Evolutionary conservation across 208 protist species (phyloP).

Genomic region (Leptomonas seymouri): DNA sequence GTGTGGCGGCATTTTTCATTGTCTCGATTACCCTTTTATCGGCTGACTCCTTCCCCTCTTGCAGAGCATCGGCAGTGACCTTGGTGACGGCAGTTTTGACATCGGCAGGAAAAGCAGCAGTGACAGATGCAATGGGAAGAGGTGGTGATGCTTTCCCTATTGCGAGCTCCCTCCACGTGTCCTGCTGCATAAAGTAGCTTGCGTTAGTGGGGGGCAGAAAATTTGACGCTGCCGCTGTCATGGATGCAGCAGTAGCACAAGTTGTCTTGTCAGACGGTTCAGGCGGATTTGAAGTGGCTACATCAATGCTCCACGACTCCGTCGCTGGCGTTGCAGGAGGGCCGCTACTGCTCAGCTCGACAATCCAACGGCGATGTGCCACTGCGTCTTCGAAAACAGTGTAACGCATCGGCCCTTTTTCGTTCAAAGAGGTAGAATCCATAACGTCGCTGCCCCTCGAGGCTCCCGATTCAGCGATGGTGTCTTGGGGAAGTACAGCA

Average conservation of each 20-base stretch:
- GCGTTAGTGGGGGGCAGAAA: neutral
- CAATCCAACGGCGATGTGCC: conserved; percentile 13
- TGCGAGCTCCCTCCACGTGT: conserved; percentile 20
- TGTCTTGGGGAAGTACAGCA: neutral
- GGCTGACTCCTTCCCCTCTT: too few species aligned
- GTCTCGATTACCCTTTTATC: too few species aligned
- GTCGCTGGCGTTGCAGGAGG: neutral
- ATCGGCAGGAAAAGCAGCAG: neutral
- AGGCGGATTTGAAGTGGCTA: neutral
- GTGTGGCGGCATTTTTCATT: too few species aligned
- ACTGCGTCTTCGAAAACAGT: conserved; percentile 10
- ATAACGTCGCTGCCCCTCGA: neutral
- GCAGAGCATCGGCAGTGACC: neutral
- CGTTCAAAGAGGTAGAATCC: too few species aligned
- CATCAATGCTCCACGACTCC: neutral
- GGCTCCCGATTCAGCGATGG: neutral
- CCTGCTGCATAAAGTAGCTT: conserved; percentile 18
- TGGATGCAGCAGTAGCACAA: neutral
- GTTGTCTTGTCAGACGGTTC: neutral
- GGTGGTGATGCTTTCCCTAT: neutral
- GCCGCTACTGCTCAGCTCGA: conserved; percentile 3
- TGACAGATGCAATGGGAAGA: neutral
- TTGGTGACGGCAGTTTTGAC: neutral
- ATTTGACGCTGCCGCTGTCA: neutral
- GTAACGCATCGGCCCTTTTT: neutral